Evolutionary conservation across 202 grass and related monocot species (phyloP), one percentile per base, ranked within the genome.

Genomic region (Digitaria exilis): DNA sequence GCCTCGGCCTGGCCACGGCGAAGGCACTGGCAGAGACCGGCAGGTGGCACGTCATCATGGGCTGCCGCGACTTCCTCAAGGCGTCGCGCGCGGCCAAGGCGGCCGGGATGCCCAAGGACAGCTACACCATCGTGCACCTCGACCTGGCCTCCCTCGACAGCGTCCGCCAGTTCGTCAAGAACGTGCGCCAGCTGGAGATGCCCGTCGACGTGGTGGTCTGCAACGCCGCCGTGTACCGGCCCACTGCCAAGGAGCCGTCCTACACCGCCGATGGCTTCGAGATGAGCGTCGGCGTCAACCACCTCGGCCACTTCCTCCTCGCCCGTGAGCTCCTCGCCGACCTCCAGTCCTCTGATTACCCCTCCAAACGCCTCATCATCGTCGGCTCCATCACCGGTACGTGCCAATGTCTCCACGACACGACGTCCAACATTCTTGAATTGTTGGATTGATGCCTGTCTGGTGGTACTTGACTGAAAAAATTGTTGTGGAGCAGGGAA

Each of bases 251-350:
- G 85, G 85, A 98, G 85, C 92, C 96, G 0, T 86, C 79, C 42
- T 95, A 89, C 92, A 98, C 96, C 14, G 93, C 93, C 13, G 96
- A 98, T 46, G 87, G 91, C 13, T 87, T 98, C 71, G 96, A 98
- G 89, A 92, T 98, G 93, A 98, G 96, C 76, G 96, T 98, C 62
- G 96, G 96, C 24, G 90, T 98, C 30, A 98, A 98, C 85, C 96
- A 98, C 76, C 96, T 98, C 31, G 93, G 93, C 21, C 96, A 98
- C 73, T 98, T 93, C 82, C 89, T 98, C 32, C 92, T 98, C 14
- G 93, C 96, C 31, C 87, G 89, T 30, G 87, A 93, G 85, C 84
- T 98, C 31, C 85, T 98, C 59, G 55, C 52, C 28, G 89, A 95
- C 59, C 74, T 96, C 46, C 87, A 87, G 69, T 34, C 75, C 19